A percentile compares a stretch with the other conserved stretches of the same genome.
These are phyloP conservation scores for Russula earlei DNA, from an alignment of 768 basidiomycete species.

Conservation along the genomic window DNA sequence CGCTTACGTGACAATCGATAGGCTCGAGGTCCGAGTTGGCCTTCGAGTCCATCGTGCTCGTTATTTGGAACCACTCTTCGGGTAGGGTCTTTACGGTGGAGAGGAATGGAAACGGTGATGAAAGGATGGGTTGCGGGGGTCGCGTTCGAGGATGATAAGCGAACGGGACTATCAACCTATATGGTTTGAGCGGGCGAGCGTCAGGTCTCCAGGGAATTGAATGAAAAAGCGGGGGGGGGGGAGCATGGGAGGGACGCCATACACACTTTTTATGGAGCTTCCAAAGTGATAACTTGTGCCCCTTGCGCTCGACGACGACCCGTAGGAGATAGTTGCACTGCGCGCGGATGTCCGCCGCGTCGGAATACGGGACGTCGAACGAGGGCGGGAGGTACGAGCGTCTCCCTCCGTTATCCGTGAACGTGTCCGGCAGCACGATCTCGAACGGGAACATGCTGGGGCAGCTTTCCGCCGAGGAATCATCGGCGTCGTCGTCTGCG, in stretches of 20 bases:
- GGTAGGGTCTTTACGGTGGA: conserved; percentile 50
- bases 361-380: conserved; percentile 34
- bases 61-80: conserved; percentile 55
- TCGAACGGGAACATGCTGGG: conserved; percentile 36
- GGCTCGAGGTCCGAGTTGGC: conserved; percentile 29
- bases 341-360: conserved; percentile 25
- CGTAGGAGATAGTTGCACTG: conserved; percentile 39
- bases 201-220: background rate
- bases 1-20: conserved; percentile 43
- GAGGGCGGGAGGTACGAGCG: conserved; percentile 33
- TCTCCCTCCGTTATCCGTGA: background rate
- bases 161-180: conserved; percentile 39
- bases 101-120: conserved; percentile 38
- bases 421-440: conserved; percentile 15
- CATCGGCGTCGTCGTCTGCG: background rate
- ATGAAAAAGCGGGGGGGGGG: background rate
- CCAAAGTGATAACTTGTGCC: conserved; percentile 35
- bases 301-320: conserved; percentile 32
- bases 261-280: conserved; percentile 39
- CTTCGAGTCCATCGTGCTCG: conserved; percentile 34
- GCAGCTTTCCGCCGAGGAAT: conserved; percentile 17
- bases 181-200: background rate
- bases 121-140: conserved; percentile 45
- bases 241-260: background rate
- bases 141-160: conserved; percentile 45